These are phyloP conservation scores for button mushroom (Agaricus bisporus) DNA, from an alignment of 768 basidiomycete genomes.

Conservation along the genomic window DNA sequence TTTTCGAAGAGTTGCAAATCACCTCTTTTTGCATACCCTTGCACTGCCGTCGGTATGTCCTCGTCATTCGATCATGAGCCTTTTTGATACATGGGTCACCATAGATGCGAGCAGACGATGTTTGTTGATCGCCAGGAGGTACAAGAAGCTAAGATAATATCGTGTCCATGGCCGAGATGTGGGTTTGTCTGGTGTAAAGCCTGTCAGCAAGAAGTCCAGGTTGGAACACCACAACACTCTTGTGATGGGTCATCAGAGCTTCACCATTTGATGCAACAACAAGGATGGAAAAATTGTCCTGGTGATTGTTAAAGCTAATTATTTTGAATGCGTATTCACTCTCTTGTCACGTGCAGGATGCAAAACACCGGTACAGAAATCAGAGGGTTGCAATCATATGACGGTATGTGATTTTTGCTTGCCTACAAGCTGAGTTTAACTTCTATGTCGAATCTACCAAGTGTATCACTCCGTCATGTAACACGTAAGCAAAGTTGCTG, in stretches of 20 bases:
- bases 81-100: too few species aligned
- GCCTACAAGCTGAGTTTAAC: neutral
- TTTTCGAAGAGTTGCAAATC: slow-evolving; percentile 9
- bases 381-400: slow-evolving; percentile 55
- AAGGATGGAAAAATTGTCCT: slow-evolving; percentile 39
- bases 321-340: neutral
- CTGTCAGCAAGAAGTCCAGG: slow-evolving; percentile 15
- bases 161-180: slow-evolving; percentile 20
- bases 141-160: slow-evolving; percentile 13
- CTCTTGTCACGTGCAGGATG: slow-evolving; percentile 31
- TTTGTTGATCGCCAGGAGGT: slow-evolving; percentile 18
- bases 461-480: slow-evolving; percentile 55
- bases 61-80: too few species aligned
- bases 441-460: slow-evolving; percentile 16
- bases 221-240: slow-evolving; percentile 13
- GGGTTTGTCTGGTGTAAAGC: slow-evolving; percentile 18
- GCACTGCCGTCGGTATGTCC: slow-evolving; percentile 4
- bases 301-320: slow-evolving; percentile 25
- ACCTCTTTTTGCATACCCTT: slow-evolving; percentile 8
- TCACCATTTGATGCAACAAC: slow-evolving; percentile 18
- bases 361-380: slow-evolving; percentile 43
- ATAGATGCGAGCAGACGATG: slow-evolving; percentile 20
- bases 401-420: slow-evolving; percentile 29
- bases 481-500: slow-evolving; percentile 28
- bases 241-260: slow-evolving; percentile 20